These are phyloP conservation scores for Ormosia emarginata DNA, from an alignment of 306 rosid genomes.

Conservation along the genomic window DNA sequence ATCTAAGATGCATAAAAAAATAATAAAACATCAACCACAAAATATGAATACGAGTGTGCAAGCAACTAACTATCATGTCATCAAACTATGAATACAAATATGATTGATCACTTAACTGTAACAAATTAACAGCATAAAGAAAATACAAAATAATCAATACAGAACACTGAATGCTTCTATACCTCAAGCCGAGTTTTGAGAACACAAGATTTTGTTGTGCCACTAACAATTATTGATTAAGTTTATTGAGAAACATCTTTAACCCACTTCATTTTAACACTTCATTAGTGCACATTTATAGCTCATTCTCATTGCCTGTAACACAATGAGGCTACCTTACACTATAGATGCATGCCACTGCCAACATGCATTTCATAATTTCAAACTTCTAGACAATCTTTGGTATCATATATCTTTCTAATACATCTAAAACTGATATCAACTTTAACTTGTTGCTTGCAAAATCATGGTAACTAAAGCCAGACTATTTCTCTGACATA, in stretches of 20 bases:
- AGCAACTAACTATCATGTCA: background rate
- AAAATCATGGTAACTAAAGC: background rate
- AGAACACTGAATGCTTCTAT: constrained; percentile 24
- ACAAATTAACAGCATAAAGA: background rate
- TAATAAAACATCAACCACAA: background rate
- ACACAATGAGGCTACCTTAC: background rate
- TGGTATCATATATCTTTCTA: background rate
- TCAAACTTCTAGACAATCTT: background rate
- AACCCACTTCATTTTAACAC: background rate
- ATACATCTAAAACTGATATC: background rate
- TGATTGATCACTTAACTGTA: background rate
- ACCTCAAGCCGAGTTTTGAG: constrained; percentile 84
- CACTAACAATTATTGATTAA: background rate
- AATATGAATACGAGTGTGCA: background rate
- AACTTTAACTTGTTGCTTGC: background rate
- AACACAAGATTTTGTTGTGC: constrained; percentile 60
- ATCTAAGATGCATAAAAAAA: background rate
- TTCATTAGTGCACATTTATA: background rate
- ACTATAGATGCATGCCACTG: background rate
- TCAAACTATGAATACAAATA: background rate
- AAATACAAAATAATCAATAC: constrained; percentile 17
- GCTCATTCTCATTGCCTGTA: background rate
- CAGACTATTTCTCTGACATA: background rate
- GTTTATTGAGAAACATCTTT: background rate
- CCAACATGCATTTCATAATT: background rate